Evolutionary conservation across 2,329 filamentous ascomycete genomes (phyloP), one percentile per base, ranked within the genome.

Genomic region (Albophoma yamanashiensis): DNA sequence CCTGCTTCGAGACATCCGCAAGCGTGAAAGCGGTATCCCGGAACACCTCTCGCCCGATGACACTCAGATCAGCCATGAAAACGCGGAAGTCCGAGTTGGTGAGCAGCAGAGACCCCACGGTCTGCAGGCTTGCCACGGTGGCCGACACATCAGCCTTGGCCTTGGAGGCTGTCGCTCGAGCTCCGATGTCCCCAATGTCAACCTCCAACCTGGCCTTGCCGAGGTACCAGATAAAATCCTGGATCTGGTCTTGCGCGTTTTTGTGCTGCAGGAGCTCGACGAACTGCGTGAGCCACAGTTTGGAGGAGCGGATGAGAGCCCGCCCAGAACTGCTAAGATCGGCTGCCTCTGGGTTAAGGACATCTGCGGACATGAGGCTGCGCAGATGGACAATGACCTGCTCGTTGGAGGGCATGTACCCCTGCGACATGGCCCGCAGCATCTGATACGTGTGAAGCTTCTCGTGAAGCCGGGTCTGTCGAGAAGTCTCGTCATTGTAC

Each of bases 391-490:
- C 78, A 67, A 94, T 88, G 65, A 82, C 70, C 72, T 97, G 93
- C 66, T 94, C 88, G 14, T 89, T 97, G 7, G 91, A 94, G 55
- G 93, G 93, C 89, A 97, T 92, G 74, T 87, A 97, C 7, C 93
- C 93, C 68, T 90, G 84, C 1, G 84, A 83, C 12, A 97, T 73
- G 59, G 93, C 93, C 58, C 89, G 84, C 36, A 92, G 71, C 88
- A 96, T 96, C 78, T 96, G 91, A 71, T 96, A 97, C 34, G 88
- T 88, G 75, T 96, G 93, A 62, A 97, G 82, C 79, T 96, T 97
- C 73, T 93, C 86, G 69, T 93, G 90, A 61, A 96, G 81, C 67
- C 86, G 80, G 56, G 86, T 81, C 80, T 96, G 90, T 59, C 92
- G 77, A 39, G 80, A 76, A 1, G 92, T 96, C 68, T 94, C 90